phyloP scores from a whole-genome alignment of 1,284 basidiomycete genomes.

The Microbotryum lychnidis-dioicae region DNA sequence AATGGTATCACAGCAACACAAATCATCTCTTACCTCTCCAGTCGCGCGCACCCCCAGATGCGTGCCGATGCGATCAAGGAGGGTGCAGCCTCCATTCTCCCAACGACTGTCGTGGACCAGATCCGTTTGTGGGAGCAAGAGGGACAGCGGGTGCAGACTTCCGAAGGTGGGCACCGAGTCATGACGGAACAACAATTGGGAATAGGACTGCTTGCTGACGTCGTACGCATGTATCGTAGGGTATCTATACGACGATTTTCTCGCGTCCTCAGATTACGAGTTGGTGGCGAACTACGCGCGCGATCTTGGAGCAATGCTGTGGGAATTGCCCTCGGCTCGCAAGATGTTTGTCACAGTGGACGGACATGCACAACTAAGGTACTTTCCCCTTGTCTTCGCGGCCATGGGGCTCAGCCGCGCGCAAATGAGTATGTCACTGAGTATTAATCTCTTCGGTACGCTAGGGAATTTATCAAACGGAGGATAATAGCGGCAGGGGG shows the following conservation, averaged over 20 bases:
- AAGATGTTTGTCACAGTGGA: conserved; percentile 76
- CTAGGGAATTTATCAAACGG: conserved; percentile 27
- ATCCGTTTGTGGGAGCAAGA: conserved; percentile 97
- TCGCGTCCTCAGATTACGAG: conserved; percentile 76
- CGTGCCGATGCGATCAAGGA: conserved; percentile 61
- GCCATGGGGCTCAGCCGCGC: background rate
- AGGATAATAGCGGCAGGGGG: conserved; percentile 10
- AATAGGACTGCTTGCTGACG: background rate
- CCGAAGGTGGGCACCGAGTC: conserved; percentile 56
- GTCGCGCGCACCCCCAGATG: conserved; percentile 98
- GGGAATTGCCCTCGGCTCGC: conserved; percentile 59
- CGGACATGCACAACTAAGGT: conserved; percentile 61
- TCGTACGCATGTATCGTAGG: conserved; percentile 46
- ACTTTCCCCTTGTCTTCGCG: background rate
- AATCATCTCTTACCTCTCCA: conserved; percentile 91
- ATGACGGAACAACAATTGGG: background rate
- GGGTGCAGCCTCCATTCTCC: conserved; percentile 70
- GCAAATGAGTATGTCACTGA: background rate
- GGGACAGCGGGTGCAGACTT: conserved; percentile 77
- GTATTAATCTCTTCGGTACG: background rate
- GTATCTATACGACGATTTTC: conserved; percentile 78
- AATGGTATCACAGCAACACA: conserved; percentile 89
- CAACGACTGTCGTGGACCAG: conserved; percentile 95
- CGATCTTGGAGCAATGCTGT: conserved; percentile 69
- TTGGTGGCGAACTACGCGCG: conserved; percentile 77